Evolutionary conservation across 176 grass and related monocot genomes (phyloP), one percentile per base, ranked within the genome.

Genomic region (Juncus effusus): DNA sequence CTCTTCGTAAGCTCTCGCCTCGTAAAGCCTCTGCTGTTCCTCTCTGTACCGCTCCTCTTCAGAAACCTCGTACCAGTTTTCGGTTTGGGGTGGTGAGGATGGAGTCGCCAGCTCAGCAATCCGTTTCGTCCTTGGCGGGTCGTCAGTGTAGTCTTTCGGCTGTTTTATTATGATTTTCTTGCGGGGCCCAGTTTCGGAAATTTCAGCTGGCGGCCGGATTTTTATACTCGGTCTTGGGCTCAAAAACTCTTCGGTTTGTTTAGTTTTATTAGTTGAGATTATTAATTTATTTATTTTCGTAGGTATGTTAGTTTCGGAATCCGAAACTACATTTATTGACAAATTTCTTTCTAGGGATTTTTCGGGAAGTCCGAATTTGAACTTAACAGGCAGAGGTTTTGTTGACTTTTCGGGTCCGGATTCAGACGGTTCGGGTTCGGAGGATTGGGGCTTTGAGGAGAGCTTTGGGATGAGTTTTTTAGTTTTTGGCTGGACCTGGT

Each of bases 121-220:
- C 76, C 79, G 87, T 68, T 87, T 92, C 60, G 60, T 92, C 72
- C 86, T 97, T 63, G 78, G 83, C 57, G 67, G 79, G 37, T 93
- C 94, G 55, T 75, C 70, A 63, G 28, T 62, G 42, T 40, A 7
- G 41, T 76, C 80, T 59, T 91, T 85, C 51, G 94, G 94, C 67
- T 97, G 94, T 82, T 92, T 97, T 73, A 92, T 80, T 61, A 84
- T 92, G 42, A 97, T 88, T 79, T 89, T 97, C 78, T 89, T 97
- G 40, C 75, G 80, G 51, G 82, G 75, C 63, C 59, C 69, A 51
- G 80, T 78, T 40, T 86, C 88, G 36, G 85, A 77, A 36, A 67
- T 63, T 74, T 91, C 88, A 79, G 74, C 82, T 79, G 85, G 85
- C 64, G 83, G 87, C 3, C 87, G 50, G 5, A 55, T 53, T 2